Conservation (phyloP, 768 basidiomycete genomes). For the Cantharellus anzutake region DNA sequence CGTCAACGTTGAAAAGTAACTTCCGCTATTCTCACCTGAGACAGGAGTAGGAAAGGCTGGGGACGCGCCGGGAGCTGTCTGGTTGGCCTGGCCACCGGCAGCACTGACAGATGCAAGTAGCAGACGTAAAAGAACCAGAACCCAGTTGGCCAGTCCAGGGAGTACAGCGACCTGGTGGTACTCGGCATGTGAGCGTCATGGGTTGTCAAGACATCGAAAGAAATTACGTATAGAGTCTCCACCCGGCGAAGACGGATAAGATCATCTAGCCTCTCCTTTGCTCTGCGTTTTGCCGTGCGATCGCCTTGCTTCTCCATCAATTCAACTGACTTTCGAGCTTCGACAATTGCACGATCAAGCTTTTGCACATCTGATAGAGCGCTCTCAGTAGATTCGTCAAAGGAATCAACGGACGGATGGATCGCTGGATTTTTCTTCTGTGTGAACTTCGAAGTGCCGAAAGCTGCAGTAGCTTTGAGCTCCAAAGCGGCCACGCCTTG, state of each 20-base stretch:
- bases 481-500: neutral
- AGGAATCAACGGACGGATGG: neutral
- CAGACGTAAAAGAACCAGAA: slow-evolving; percentile 81
- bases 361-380: slow-evolving; percentile 51
- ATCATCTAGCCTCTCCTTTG: slow-evolving; percentile 55
- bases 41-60: slow-evolving; percentile 50
- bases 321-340: slow-evolving; percentile 33
- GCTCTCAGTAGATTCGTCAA: slow-evolving; percentile 5
- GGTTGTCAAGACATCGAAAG: neutral
- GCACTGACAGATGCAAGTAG: slow-evolving; percentile 86
- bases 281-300: slow-evolving; percentile 34
- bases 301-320: slow-evolving; percentile 25
- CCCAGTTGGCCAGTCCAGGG: slow-evolving; percentile 74
- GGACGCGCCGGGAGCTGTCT: slow-evolving; percentile 20
- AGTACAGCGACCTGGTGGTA: slow-evolving; percentile 61
- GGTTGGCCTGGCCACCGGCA: slow-evolving; percentile 21
- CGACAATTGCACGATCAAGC: slow-evolving; percentile 55
- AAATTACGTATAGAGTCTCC: slow-evolving; percentile 78
- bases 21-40: slow-evolving; percentile 11
- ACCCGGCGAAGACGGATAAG: slow-evolving; percentile 74
- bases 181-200: too few species aligned
- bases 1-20: slow-evolving; percentile 18
- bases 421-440: neutral
- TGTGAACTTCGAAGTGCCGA: neutral
- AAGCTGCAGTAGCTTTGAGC: neutral